Evolutionary conservation across 176 grass and related monocot species (phyloP).

Genomic region (Zea luxurians): DNA sequence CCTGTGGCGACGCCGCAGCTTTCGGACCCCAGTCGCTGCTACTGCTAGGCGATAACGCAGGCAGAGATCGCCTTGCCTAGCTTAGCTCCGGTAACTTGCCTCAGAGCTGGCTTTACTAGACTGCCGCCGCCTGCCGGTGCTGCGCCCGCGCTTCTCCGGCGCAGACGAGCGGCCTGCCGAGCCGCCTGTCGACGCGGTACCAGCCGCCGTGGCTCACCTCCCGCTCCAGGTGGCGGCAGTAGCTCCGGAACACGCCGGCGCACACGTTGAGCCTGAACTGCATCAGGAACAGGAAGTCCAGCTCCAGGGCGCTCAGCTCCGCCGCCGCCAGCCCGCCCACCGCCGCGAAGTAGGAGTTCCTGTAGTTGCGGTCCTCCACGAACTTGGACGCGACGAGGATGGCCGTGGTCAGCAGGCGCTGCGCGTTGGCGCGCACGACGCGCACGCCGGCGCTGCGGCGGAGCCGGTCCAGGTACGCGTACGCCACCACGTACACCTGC

Average conservation of each 20-base stretch:
- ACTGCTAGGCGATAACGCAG: background rate
- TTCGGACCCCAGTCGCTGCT: background rate
- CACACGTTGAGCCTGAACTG: slow-evolving; percentile 83
- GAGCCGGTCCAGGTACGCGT: slow-evolving; percentile 89
- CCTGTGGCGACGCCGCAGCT: background rate
- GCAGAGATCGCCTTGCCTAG: too few species aligned
- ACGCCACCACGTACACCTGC: slow-evolving; percentile 84
- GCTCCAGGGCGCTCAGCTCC: slow-evolving; percentile 71
- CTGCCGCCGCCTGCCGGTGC: slow-evolving; percentile 15
- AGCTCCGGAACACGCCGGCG: slow-evolving; percentile 67
- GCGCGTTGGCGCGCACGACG: slow-evolving; percentile 60
- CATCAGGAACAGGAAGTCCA: slow-evolving; percentile 85
- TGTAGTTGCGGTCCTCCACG: slow-evolving; percentile 86
- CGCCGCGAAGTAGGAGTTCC: slow-evolving; percentile 79
- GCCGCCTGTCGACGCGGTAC: slow-evolving; percentile 59
- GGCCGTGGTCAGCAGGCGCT: slow-evolving; percentile 69
- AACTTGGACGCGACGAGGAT: slow-evolving; percentile 94
- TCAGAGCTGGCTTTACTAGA: slow-evolving; percentile 19
- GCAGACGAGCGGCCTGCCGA: slow-evolving; percentile 50
- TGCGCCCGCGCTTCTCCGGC: slow-evolving; percentile 33
- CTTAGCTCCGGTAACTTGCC: too few species aligned
- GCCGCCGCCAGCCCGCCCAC: slow-evolving; percentile 57
- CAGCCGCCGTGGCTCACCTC: slow-evolving; percentile 70
- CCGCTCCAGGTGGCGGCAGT: slow-evolving; percentile 82
- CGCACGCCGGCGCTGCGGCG: slow-evolving; percentile 50